A percentile compares a stretch with the other conserved stretches of the same genome.
phyloP scores from a whole-genome alignment of 768 basidiomycete genomes.

The Suillus bovinus region DNA sequence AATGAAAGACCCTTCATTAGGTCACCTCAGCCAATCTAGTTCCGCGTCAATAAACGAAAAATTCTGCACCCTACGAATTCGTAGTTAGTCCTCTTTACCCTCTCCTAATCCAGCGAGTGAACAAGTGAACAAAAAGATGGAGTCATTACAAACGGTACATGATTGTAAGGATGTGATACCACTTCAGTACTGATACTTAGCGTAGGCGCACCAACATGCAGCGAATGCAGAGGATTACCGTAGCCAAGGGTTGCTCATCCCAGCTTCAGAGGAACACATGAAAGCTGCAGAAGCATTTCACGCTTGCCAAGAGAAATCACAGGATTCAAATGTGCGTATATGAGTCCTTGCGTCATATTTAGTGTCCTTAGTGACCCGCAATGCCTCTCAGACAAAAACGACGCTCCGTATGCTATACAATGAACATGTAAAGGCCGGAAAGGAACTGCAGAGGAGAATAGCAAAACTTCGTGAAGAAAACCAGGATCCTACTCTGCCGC shows the following conservation, averaged over 20 bases:
- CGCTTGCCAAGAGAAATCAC: conserved; percentile 70
- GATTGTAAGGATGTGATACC: neutral
- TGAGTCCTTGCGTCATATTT: conserved; percentile 6
- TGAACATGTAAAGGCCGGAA: conserved; percentile 69
- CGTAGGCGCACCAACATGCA: conserved; percentile 79
- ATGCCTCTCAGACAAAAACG: conserved; percentile 60
- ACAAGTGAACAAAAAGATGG: conserved; percentile 24
- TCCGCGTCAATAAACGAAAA: conserved; percentile 8
- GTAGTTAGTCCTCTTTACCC: neutral
- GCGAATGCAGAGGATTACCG: conserved; percentile 76
- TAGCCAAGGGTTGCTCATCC: conserved; percentile 65
- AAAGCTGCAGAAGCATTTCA: conserved; percentile 78
- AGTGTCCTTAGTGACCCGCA: conserved; percentile 12
- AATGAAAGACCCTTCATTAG: conserved; percentile 17
- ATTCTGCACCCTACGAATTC: neutral
- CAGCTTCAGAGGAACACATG: conserved; percentile 70
- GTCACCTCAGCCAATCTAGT: conserved; percentile 14
- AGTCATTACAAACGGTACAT: conserved; percentile 55
- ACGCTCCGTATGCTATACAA: conserved; percentile 75
- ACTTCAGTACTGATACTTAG: conserved; percentile 12
- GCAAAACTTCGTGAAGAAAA: conserved; percentile 73
- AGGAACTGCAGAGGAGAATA: conserved; percentile 72
- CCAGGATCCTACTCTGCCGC: conserved; percentile 73
- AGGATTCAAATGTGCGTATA: conserved; percentile 64
- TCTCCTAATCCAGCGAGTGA: conserved; percentile 5